Evolutionary conservation across 2,329 filamentous ascomycete genomes (phyloP), one percentile per base, ranked within the genome.

Genomic region (Monosporascus sp.): DNA sequence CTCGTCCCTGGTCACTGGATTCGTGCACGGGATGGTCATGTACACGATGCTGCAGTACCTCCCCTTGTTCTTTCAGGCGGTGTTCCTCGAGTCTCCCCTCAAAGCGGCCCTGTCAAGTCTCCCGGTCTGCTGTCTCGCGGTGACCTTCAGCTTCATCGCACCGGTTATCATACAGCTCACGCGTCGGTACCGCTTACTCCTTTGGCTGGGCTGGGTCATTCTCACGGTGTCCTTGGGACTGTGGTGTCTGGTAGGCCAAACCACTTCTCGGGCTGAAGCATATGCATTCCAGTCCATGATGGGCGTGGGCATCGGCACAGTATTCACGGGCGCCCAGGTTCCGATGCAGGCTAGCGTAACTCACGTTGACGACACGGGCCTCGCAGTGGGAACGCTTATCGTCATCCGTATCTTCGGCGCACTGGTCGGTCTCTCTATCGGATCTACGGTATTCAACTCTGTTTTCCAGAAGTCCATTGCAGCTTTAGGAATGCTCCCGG

Each of bases 161-260:
- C 77, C 80, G 7, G 83, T 82, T 48, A 54, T 76, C 7, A 80
- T 83, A 48, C 76, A 78, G 5, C 70, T 74, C n/a, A 82, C 77
- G 1, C 83, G 83, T 8, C 71, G 68, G 39, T 89, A 87, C 65
- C 76, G 82, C 59, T 81, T 77, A 75, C 74, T 79, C 1, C 72
- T 85, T 54, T 83, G 82, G 75, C 51, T 61, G 2, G 86, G 86
- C 27, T 90, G 86, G 85, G 56, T 69, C 3, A 60, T 86, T 3
- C 74, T 79, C 2, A 82, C 80, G 0, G 60, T 85, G 2, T 82
- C 83, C 3, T 67, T 78, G 7, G 86, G 86, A 2, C 63, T 78
- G 9, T 54, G 53, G 7, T 50, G 51, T 14, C 41, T 63, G 1
- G 47, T 54, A 37, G 54, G 51, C 24, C 11, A 69, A 85, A 52